Evolutionary conservation across 1,139 yeast species (phyloP), one percentile per base, ranked within the genome.

Genomic region (Yamadazyma sp.): DNA sequence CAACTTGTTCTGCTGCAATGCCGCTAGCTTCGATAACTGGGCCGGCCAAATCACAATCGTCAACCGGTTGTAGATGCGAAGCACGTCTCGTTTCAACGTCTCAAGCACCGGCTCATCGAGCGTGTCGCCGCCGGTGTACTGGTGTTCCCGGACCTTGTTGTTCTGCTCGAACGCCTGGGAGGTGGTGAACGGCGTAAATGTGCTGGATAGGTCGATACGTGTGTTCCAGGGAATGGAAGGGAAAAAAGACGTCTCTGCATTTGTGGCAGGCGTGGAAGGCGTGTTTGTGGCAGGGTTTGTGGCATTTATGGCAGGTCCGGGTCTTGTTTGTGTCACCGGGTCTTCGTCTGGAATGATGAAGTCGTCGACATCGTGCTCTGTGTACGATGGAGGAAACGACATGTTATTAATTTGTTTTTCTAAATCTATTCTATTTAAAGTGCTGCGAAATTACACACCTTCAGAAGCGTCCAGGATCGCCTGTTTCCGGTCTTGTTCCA

Each of bases 41-140:
- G 65, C 68, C 1, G 90, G 90, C 88, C 94, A 86, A 15, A 87
- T 64, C 3, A 86, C 89, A 25, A 82, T 80, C 20, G 78, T 66
- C 31, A 86, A 66, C 40, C 89, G 67, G 31, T 70, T 70, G 5
- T 84, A 87, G 38, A 86, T 85, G 17, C 82, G 82, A 20, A 68
- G 57, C 26, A 86, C 53, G 54, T 87, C 96, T 41, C 95, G 70
- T 49, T 74, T 65, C 34, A 87, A 61, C 0, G 96, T 87, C 12
- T 74, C 68, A 52, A 75, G 59, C 3, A 87, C 89, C 0, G 95
- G 88, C 62, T 87, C 96, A 57, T 87, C 95, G 12, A 87, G 64
- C 1, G 96, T 86, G 54, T 86, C 88, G 29, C 94, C 92, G 2
- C 95, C 95, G 21, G 83, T 64, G 57, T 82, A 86, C 46, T 86